Evolutionary conservation across 1,139 yeast genomes (phyloP).

Genomic region (Geotrichum candidum): DNA sequence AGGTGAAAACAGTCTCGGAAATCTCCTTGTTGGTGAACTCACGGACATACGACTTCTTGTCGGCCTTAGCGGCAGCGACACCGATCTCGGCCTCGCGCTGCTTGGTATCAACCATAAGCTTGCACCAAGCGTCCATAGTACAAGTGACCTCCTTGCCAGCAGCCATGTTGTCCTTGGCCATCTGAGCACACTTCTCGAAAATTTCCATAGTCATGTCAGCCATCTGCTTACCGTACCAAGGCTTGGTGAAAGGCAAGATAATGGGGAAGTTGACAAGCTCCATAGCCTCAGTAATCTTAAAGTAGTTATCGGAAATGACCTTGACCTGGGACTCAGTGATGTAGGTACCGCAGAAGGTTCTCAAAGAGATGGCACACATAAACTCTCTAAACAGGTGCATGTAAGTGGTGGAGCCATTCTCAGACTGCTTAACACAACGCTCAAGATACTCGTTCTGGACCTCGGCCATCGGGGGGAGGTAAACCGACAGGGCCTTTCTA

Average conservation of each 20-base stretch:
- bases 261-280: constrained; percentile 97
- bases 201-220: constrained; percentile 92
- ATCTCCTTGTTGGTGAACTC: constrained; percentile 87
- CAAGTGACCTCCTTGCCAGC: constrained; percentile 76
- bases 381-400: constrained; percentile 94
- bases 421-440: constrained; percentile 51
- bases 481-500: constrained; percentile 70
- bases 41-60: constrained; percentile 57
- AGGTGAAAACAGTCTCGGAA: constrained; percentile 92
- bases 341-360: constrained; percentile 93
- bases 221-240: constrained; percentile 94
- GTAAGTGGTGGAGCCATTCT: constrained; percentile 58
- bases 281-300: constrained; percentile 84
- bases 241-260: constrained; percentile 88
- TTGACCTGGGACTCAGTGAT: constrained; percentile 86
- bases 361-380: constrained; percentile 86
- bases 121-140: constrained; percentile 94
- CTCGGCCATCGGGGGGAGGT: constrained; percentile 76
- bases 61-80: constrained; percentile 39
- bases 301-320: constrained; percentile 85
- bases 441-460: constrained; percentile 78
- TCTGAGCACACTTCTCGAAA: constrained; percentile 80
- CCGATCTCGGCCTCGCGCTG: constrained; percentile 41
- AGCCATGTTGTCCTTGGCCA: constrained; percentile 73
- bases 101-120: constrained; percentile 72